Percentiles rank a stretch among this genome's conserved stretches.
These are phyloP conservation scores for Platanthera zijinensis DNA, from an alignment of 106 monocot genomes.

Conservation along the genomic window DNA sequence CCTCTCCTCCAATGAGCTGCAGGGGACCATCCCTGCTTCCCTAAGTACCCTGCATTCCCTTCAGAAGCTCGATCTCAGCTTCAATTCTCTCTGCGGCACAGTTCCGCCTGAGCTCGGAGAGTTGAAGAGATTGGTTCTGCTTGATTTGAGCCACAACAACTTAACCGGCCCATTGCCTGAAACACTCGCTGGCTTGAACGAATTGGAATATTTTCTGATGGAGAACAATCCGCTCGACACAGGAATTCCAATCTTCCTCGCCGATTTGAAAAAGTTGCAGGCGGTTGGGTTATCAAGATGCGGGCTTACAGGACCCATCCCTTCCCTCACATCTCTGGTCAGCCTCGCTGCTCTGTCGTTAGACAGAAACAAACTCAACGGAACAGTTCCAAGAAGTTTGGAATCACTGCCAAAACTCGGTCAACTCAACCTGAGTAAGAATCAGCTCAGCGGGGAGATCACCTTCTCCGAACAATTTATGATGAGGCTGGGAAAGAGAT, in stretches of 20 bases:
- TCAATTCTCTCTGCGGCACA: constrained; percentile 33
- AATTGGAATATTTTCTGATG: constrained; percentile 45
- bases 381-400: constrained; percentile 38
- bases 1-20: constrained; percentile 44
- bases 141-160: constrained; percentile 51
- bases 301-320: constrained; percentile 40
- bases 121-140: constrained; percentile 31
- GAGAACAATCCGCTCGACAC: constrained; percentile 45
- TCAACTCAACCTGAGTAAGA: constrained; percentile 64
- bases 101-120: constrained; percentile 33
- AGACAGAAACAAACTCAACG: constrained; percentile 51
- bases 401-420: constrained; percentile 35
- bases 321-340: constrained; percentile 18
- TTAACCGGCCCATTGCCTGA: constrained; percentile 45
- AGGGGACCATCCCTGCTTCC: constrained; percentile 33
- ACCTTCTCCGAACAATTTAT: constrained; percentile 40
- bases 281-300: constrained; percentile 53
- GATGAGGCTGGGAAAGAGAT: constrained; percentile 45
- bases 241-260: constrained; percentile 32
- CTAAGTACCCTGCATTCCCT: constrained; percentile 26
- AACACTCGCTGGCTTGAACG: constrained; percentile 20
- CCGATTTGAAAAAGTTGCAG: constrained; percentile 20
- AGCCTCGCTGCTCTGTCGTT: constrained; percentile 40
- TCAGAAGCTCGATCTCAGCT: constrained; percentile 58
- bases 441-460: constrained; percentile 49